phyloP scores from a whole-genome alignment of 768 basidiomycete species.

The Naganishia vishniacii region DNA sequence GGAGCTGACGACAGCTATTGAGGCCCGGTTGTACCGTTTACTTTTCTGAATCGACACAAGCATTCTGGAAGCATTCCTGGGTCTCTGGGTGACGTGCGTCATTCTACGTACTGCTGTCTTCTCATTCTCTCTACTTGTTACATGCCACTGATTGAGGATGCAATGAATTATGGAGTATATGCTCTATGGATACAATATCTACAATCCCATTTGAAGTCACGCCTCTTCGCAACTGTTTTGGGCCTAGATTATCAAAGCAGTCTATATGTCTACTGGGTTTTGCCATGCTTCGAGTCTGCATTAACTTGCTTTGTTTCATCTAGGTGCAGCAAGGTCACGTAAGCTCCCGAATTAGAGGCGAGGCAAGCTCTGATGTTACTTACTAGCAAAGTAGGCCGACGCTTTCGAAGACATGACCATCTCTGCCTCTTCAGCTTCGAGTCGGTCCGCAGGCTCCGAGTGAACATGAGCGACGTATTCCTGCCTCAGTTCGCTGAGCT shows the following conservation, averaged over 20 bases:
- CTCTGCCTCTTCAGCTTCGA: constrained; percentile 46
- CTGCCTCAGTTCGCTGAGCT: constrained; percentile 47
- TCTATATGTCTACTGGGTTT: not conserved
- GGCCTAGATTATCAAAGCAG: not conserved
- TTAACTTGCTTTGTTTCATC: constrained; percentile 9
- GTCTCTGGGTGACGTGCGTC: too few species aligned
- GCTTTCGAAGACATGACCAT: constrained; percentile 30
- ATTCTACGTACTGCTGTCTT: too few species aligned
- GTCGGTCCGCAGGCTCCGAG: constrained; percentile 45
- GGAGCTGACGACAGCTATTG: too few species aligned
- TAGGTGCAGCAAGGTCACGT: too few species aligned
- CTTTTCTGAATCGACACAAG: too few species aligned
- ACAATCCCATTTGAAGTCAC: not conserved
- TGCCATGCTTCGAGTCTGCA: not conserved
- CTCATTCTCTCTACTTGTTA: too few species aligned
- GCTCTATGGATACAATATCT: not conserved
- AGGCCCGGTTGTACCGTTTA: too few species aligned
- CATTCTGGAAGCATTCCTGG: too few species aligned
- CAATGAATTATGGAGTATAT: not conserved
- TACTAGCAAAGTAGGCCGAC: constrained; percentile 34
- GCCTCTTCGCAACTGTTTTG: not conserved
- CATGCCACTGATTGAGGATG: not conserved
- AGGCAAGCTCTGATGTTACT: too few species aligned
- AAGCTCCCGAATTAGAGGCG: too few species aligned
- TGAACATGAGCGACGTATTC: constrained; percentile 42